Base-by-base conservation (phyloP, 768 basidiomycete species). In the Leucosporidium creatinivorum region DNA sequence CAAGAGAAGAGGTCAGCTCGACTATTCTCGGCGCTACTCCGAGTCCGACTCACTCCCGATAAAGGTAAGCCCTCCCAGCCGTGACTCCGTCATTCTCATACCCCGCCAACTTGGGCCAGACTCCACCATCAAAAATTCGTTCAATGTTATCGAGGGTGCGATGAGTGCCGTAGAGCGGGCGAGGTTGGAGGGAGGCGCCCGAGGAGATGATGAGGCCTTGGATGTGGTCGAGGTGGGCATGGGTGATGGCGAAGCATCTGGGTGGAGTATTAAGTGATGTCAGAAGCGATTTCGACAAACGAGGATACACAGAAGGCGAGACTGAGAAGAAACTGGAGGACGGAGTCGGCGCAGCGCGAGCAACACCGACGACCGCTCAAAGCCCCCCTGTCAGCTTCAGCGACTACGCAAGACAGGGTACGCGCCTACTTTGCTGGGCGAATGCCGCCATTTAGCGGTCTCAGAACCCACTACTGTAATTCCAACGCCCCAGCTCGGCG, bases 211-310 rank as follows among this genome's bases (percentile, higher is more conserved):
- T 84, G 33, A 96, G 82, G 50, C 90, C 86, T 68, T 83, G 85
- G 73, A 91, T 83, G 77, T 98, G 93, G 79, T 98, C 93, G 31
- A 97, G 79, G 78, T 98, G 93, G 0, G 89, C 87, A 76, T 94
- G 93, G 8, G 89, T 88, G 73, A 96, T 81, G 67, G 93, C 81
- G 75, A 89, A 94, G 71, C 86, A 89, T 69, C 91, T 93, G 75
- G 7, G 13, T 9, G 1, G 3, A 10, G 30, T n/a, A 10, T 13
- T 1, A 26, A 10, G 28, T 69, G 52, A 66, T n/a, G 25, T 31
- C 58, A 44, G 47, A 28, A 18, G n/a, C 48, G 26, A 44, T 23
- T 58, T n/a, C n/a, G n/a, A n/a, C n/a, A n/a, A n/a, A n/a, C n/a
- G n/a, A n/a, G n/a, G n/a, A n/a, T n/a, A n/a, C n/a, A n/a, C n/a